phyloP scores from a whole-genome alignment of 306 rosid species.

The Castanea crenata region DNA sequence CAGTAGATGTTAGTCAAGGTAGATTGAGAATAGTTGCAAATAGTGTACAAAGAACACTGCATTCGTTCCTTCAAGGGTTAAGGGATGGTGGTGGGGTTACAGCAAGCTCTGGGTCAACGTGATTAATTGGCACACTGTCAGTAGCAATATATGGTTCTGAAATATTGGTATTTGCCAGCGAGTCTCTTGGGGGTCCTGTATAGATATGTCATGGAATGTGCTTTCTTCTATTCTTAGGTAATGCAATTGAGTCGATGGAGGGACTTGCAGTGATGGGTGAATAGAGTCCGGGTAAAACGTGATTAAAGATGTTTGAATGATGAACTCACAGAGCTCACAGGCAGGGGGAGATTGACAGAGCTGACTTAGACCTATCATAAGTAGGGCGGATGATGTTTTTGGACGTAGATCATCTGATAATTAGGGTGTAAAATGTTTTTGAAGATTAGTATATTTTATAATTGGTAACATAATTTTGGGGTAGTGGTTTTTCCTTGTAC shows the following conservation, averaged over 20 bases:
- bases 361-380: conserved; percentile 40
- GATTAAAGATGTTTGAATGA: conserved; percentile 16
- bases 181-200: conserved; percentile 8
- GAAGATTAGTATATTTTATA: conserved; percentile 23
- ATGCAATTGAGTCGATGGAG: conserved; percentile 16
- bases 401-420: conserved; percentile 33
- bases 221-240: conserved; percentile 11
- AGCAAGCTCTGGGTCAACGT: conserved; percentile 55
- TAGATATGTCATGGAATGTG: conserved; percentile 8
- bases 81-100: conserved; percentile 72
- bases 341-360: conserved; percentile 6
- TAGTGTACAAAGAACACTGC: conserved; percentile 76
- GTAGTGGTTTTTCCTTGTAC: conserved; percentile 51
- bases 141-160: conserved; percentile 18
- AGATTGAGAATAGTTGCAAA: conserved; percentile 91
- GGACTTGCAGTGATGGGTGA: conserved; percentile 28
- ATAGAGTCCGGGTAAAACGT: conserved; percentile 17
- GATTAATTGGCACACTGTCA: conserved; percentile 31
- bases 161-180: conserved; percentile 3
- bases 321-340: conserved; percentile 3
- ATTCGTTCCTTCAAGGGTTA: conserved; percentile 77
- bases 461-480: conserved; percentile 21
- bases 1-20: conserved; percentile 77
- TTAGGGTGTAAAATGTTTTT: conserved; percentile 51
- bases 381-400: conserved; percentile 32